phyloP scores from a whole-genome alignment of 2,329 filamentous ascomycete genomes.

The Coniochaeta pulveracea region DNA sequence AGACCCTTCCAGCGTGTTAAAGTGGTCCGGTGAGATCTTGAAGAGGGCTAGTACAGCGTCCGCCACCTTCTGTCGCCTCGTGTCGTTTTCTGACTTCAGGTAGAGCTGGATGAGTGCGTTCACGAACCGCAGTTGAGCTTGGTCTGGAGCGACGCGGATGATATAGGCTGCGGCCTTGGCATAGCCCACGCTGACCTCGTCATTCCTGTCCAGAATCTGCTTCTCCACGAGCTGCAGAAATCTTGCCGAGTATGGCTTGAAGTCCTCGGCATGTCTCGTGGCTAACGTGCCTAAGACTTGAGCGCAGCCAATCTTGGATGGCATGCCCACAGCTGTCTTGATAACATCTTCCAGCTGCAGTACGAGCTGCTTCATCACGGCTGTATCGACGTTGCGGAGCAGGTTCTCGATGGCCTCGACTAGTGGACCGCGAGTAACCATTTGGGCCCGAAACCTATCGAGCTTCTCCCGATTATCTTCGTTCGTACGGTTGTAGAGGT shows the following conservation, averaged over 20 bases:
- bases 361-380: slow-evolving; percentile 64
- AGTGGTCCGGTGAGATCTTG: slow-evolving; percentile 81
- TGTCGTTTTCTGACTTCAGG: slow-evolving; percentile 69
- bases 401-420: slow-evolving; percentile 87
- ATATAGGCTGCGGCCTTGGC: slow-evolving; percentile 81
- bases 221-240: slow-evolving; percentile 73
- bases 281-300: slow-evolving; percentile 76
- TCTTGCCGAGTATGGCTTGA: slow-evolving; percentile 61
- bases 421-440: slow-evolving; percentile 76
- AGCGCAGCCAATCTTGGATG: slow-evolving; percentile 86
- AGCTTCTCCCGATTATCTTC: slow-evolving; percentile 83
- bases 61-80: slow-evolving; percentile 61
- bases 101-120: slow-evolving; percentile 56
- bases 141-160: slow-evolving; percentile 44
- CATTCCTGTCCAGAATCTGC: slow-evolving; percentile 80
- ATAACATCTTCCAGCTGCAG: slow-evolving; percentile 67
- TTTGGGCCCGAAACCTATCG: slow-evolving; percentile 73
- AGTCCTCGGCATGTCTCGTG: slow-evolving; percentile 64
- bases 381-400: slow-evolving; percentile 70
- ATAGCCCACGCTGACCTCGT: slow-evolving; percentile 85
- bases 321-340: slow-evolving; percentile 78
- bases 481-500: slow-evolving; percentile 80
- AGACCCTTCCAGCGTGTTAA: slow-evolving; percentile 61
- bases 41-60: slow-evolving; percentile 76
- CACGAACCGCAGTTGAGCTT: slow-evolving; percentile 38